Percentiles rank a stretch among this genome's conserved stretches.
Conservation (phyloP, 345 rosid genomes). For the Linum trigynum region DNA sequence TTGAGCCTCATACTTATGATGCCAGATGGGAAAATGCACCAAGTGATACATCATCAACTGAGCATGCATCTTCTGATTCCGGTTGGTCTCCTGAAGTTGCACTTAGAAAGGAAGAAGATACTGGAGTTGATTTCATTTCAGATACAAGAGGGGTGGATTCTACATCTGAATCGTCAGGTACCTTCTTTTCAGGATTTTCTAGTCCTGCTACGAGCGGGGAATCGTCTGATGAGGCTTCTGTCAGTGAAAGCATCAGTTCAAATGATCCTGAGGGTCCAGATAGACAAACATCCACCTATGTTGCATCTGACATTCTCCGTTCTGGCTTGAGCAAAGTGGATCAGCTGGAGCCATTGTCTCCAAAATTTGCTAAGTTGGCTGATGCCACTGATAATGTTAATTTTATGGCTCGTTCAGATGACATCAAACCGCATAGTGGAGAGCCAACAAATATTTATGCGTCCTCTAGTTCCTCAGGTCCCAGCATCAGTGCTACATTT, state of each 20-base stretch:
- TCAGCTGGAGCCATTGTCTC: slow-evolving; percentile 42
- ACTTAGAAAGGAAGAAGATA: slow-evolving; percentile 24
- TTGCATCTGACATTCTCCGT: slow-evolving; percentile 26
- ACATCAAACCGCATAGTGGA: slow-evolving; percentile 21
- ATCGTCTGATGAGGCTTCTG: slow-evolving; percentile 67
- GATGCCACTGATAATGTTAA: slow-evolving; percentile 42
- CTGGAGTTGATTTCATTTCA: slow-evolving; percentile 32
- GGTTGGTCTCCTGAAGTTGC: slow-evolving; percentile 28
- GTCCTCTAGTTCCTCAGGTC: slow-evolving; percentile 21
- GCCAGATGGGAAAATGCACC: slow-evolving; percentile 26
- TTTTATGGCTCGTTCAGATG: slow-evolving; percentile 19
- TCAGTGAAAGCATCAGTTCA: slow-evolving; percentile 53
- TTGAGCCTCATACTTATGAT: slow-evolving; percentile 10
- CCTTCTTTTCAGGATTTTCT: slow-evolving; percentile 74
- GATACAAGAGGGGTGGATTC: slow-evolving; percentile 38
- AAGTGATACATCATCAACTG: slow-evolving; percentile 22
- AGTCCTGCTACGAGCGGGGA: slow-evolving; percentile 37
- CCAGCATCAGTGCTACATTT: slow-evolving; percentile 14
- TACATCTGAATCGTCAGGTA: slow-evolving; percentile 42
- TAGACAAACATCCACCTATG: slow-evolving; percentile 26
- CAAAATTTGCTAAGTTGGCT: slow-evolving; percentile 62
- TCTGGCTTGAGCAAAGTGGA: slow-evolving; percentile 28
- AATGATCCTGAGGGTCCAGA: slow-evolving; percentile 50
- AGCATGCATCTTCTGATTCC: slow-evolving; percentile 22
- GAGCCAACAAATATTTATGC: slow-evolving; percentile 21